phyloP scores from a whole-genome alignment of 148 eudicot genomes.

The Chenopodium suecicum region DNA sequence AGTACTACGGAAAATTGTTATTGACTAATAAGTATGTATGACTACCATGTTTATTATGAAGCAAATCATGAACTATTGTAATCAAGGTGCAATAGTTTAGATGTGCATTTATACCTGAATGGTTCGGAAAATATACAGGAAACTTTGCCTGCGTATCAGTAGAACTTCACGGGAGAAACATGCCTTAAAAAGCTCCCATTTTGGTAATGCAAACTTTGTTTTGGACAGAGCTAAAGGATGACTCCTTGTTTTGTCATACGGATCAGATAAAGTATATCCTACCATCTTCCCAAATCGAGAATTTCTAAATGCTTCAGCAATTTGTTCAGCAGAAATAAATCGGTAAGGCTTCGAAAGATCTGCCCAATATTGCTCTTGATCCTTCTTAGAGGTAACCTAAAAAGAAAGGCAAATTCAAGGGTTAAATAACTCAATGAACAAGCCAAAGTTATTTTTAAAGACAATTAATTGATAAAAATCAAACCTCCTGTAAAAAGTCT shows the following conservation, averaged over 20 bases:
- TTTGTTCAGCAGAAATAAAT: constrained; percentile 57
- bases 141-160: constrained; percentile 69
- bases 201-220: constrained; percentile 53
- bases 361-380: constrained; percentile 92
- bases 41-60: not conserved
- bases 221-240: constrained; percentile 56
- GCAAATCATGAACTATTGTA: not conserved
- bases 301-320: constrained; percentile 67
- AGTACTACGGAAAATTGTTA: not conserved
- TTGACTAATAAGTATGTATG: not conserved
- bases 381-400: constrained; percentile 88
- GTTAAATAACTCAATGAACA: not conserved
- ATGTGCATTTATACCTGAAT: constrained; percentile 47
- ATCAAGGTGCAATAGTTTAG: not conserved
- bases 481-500: constrained; percentile 95
- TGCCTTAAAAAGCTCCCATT: constrained; percentile 62
- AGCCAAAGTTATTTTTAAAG: not conserved
- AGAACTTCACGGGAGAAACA: constrained; percentile 67
- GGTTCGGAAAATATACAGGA: constrained; percentile 75
- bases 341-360: constrained; percentile 64
- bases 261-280: constrained; percentile 47
- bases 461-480: not conserved
- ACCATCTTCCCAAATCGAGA: constrained; percentile 59
- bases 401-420: constrained; percentile 10
- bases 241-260: constrained; percentile 48